These are phyloP conservation scores for Verticillium nubilum DNA, from an alignment of 2,329 filamentous ascomycete species.

Conservation along the genomic window DNA sequence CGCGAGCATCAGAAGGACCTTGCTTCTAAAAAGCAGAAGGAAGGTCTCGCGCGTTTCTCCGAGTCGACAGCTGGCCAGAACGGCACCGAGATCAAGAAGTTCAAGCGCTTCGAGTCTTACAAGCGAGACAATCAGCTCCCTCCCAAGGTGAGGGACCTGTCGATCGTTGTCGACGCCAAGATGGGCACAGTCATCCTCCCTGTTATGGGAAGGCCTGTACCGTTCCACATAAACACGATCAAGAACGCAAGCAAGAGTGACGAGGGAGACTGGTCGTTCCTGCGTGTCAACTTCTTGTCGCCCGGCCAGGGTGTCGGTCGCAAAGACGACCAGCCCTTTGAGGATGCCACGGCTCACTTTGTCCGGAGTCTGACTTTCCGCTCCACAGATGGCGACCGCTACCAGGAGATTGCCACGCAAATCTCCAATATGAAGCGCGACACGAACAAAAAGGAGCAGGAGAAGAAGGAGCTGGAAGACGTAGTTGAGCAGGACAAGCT, in stretches of 20 bases:
- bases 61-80: conserved; percentile 81
- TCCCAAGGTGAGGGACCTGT: conserved; percentile 72
- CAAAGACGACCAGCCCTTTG: conserved; percentile 96
- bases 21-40: conserved; percentile 80
- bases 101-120: conserved; percentile 98
- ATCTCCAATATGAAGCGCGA: conserved; percentile 97
- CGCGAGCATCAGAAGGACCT: conserved; percentile 89
- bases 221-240: conserved; percentile 96
- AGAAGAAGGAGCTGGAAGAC: conserved; percentile 99
- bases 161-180: conserved; percentile 87
- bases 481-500: conserved; percentile 99
- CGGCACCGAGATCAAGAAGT: conserved; percentile 92
- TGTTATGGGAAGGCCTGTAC: conserved; percentile 94
- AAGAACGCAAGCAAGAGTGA: conserved; percentile 99
- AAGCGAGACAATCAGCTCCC: conserved; percentile 96
- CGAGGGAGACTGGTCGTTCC: conserved; percentile 87
- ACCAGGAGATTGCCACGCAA: conserved; percentile 85
- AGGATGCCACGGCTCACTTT: conserved; percentile 93
- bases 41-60: conserved; percentile 79
- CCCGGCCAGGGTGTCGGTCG: conserved; percentile 94
- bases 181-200: conserved; percentile 87
- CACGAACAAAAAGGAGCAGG: conserved; percentile 85
- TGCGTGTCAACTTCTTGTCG: conserved; percentile 95
- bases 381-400: conserved; percentile 80
- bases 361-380: conserved; percentile 92